Base-by-base conservation (phyloP, 2,329 filamentous ascomycete genomes). In the Metarhizium anisopliae region DNA sequence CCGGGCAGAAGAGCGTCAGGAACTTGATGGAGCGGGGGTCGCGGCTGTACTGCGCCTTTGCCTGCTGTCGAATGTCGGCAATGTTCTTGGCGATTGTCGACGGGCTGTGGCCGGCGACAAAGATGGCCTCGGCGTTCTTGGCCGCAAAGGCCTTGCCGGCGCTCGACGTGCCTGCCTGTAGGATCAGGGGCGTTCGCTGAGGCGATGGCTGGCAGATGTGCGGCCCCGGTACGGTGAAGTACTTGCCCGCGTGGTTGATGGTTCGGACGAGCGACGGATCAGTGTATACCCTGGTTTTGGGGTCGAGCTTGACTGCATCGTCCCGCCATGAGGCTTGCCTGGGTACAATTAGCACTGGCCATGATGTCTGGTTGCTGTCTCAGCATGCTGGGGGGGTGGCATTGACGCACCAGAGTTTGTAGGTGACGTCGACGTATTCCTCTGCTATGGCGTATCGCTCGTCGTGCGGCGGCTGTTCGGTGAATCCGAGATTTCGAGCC, bases 121-220 rank as follows among this genome's bases (percentile, higher is more conserved):
- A 86, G 47, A 87, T 82, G 1, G 77, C 82, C 61, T 87, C 84
- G 0, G 84, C 84, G 59, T 87, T 81, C 54, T 81, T 78, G 0
- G 83, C 80, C 0, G 82, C 82, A 59, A 87, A 87, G 0, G 68
- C 67, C 59, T 82, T 83, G 1, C 82, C 83, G 0, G 81, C 75
- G 54, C 75, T 80, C 0, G 80, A 84, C 0, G 83, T 84, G 0
- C 84, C 84, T 0, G 84, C 84, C 63, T 87, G 84, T 18, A 86
- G 72, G 32, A 87, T 77, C 6, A 87, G 73, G 0, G 84, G 84
- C 0, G 83, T 86, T 1, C 84, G 74, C 60, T 87, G 84, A 0
- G 82, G 83, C 4, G 77, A 77, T 0, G 83, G 83, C 56, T 85
- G 77, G 63, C 78, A 81, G 59, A 85, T 75, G 59, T 86, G 81